phyloP scores from a whole-genome alignment of 2,329 filamentous ascomycete genomes.

The Didymella lethalis region DNA sequence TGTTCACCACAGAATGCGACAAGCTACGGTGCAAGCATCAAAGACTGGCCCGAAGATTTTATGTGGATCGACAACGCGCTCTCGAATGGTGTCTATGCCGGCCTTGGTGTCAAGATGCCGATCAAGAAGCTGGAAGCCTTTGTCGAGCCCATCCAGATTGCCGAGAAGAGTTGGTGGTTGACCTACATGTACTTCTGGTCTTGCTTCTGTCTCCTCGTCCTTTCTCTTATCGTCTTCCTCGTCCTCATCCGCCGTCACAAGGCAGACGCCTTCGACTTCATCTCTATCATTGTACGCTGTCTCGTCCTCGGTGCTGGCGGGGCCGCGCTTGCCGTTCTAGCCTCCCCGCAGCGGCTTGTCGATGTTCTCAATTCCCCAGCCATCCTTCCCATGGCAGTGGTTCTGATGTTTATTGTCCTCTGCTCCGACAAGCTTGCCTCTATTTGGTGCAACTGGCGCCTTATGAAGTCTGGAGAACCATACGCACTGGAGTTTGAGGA shows the following conservation, averaged over 20 bases:
- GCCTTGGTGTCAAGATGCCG: slow-evolving; percentile 47
- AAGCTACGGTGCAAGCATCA: slow-evolving; percentile 13
- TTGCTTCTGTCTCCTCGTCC: slow-evolving; percentile 48
- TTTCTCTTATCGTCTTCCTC: slow-evolving; percentile 50
- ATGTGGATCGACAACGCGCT: slow-evolving; percentile 31
- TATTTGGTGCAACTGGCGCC: slow-evolving; percentile 40
- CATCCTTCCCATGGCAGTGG: slow-evolving; percentile 47
- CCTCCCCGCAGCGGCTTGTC: slow-evolving; percentile 32
- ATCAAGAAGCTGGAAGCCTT: slow-evolving; percentile 37
- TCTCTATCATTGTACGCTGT: slow-evolving; percentile 45
- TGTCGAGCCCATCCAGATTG: slow-evolving; percentile 34
- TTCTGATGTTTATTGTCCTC: slow-evolving; percentile 47
- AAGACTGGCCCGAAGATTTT: slow-evolving; percentile 33
- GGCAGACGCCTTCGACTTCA: slow-evolving; percentile 52
- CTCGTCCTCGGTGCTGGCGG: slow-evolving; percentile 38
- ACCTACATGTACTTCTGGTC: slow-evolving; percentile 52
- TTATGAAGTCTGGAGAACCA: slow-evolving; percentile 41
- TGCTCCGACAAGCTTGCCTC: slow-evolving; percentile 43
- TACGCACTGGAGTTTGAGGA: slow-evolving; percentile 42
- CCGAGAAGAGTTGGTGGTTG: slow-evolving; percentile 40
- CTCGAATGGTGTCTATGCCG: slow-evolving; percentile 43
- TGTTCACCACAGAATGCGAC: slow-evolving; percentile 36
- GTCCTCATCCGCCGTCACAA: slow-evolving; percentile 52
- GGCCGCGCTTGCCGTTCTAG: slow-evolving; percentile 42
- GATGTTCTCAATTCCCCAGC: slow-evolving; percentile 42